Base-by-base conservation (phyloP, 108 stramenopile species). In the Conticribra guillardii region DNA sequence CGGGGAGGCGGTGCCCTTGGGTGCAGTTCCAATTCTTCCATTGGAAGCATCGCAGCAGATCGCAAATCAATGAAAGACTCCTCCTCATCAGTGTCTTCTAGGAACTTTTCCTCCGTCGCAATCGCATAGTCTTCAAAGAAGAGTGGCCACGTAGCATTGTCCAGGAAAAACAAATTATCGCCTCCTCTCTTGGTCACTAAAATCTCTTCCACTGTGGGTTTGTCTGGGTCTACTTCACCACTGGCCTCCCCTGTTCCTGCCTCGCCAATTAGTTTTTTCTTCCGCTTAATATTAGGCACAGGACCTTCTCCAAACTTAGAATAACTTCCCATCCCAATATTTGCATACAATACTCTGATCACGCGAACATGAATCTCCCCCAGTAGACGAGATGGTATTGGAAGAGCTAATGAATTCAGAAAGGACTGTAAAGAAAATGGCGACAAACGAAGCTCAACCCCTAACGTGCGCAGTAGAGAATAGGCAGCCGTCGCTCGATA, bases 121-220 rank as follows among this genome's bases (percentile, higher is more conserved):
- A 86, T 63, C 26, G 78, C 82, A 68, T 92, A 95, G 65, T 95
- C 93, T 51, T 89, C 85, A 71, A 81, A 92, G 69, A 86, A 95
- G 3, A 92, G 55, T 14, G 93, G 93, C 93, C 93, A 95, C 4
- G 89, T 85, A 34, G 61, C 66, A 28, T 44, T 59, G 76, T 95
- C 93, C 31, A 95, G 60, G 73, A 83, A 85, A 8, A 59, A 76
- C 56, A 95, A 74, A 50, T 95, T 95, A 57, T 92, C 88, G 29
- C 89, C 88, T 16, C 80, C 90, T 33, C 76, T 75, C 45, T 85
- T 66, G 73, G 85, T 48, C 54, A 78, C 46, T 5, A 41, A 5
- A 58, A 63, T 50, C 16, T 71, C 76, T 23, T 58, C 58, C 11
- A 48, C 48, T 3, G 30, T 5, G 24, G 58, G 33, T 28, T 54